Evolutionary conservation across 1,284 basidiomycete genomes (phyloP).

Genomic region (Blastosporella zonata): DNA sequence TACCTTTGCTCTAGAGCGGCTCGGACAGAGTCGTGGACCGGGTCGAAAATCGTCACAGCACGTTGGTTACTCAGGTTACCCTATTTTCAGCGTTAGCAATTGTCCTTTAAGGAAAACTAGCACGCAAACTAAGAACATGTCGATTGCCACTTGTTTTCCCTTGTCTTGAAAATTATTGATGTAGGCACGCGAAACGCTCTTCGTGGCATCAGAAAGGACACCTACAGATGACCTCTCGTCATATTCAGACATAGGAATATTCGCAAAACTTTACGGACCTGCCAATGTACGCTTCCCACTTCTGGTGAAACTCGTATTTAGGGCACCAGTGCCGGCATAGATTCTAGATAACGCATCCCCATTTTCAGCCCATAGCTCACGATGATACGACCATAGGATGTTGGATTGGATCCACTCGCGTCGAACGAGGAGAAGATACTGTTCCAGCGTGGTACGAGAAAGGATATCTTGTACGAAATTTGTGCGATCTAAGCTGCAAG

Average conservation of each 20-base stretch:
- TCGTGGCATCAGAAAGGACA: conserved; percentile 92
- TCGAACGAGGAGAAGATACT: conserved; percentile 67
- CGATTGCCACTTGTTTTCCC: conserved; percentile 91
- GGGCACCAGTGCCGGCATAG: conserved; percentile 95
- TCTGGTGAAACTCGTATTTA: conserved; percentile 95
- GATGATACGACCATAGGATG: conserved; percentile 82
- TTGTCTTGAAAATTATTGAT: conserved; percentile 99
- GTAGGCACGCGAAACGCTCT: conserved; percentile 92
- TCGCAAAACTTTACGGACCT: conserved; percentile 37
- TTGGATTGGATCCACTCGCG: conserved; percentile 72
- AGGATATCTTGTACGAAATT: conserved; percentile 96
- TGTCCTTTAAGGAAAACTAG: background rate
- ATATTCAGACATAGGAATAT: background rate
- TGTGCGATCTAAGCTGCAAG: conserved; percentile 85
- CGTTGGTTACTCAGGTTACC: conserved; percentile 89
- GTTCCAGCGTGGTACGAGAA: conserved; percentile 73
- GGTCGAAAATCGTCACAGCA: conserved; percentile 91
- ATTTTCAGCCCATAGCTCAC: conserved; percentile 96
- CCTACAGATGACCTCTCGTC: conserved; percentile 39
- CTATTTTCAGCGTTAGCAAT: conserved; percentile 36
- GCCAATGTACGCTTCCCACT: conserved; percentile 92
- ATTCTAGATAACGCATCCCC: conserved; percentile 88
- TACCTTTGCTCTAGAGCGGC: conserved; percentile 66
- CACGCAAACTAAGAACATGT: conserved; percentile 81
- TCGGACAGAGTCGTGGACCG: conserved; percentile 86